These are phyloP conservation scores for Eucalyptus pauciflora DNA, from an alignment of 345 rosid species.

Conservation along the genomic window DNA sequence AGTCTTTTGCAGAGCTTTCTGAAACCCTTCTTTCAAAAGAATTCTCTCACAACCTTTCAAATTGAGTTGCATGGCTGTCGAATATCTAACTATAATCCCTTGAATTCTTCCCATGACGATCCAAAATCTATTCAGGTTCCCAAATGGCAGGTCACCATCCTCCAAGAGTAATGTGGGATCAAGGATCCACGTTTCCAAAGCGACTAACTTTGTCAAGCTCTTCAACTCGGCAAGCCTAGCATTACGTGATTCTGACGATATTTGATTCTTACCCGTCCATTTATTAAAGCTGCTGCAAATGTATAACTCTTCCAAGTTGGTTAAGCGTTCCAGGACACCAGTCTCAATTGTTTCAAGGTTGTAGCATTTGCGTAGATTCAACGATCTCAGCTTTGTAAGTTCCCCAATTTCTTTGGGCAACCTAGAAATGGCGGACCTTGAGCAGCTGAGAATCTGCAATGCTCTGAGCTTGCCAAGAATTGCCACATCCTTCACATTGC, in stretches of 20 bases:
- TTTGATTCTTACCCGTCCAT: background rate
- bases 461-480: background rate
- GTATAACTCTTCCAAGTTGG: background rate
- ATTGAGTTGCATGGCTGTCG: background rate
- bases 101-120: background rate
- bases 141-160: background rate
- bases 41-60: background rate
- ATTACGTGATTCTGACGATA: accelerated
- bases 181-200: background rate
- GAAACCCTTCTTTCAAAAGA: background rate
- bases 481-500: background rate
- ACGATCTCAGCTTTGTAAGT: background rate
- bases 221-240: background rate
- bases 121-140: background rate
- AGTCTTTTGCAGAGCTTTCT: background rate
- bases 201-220: background rate
- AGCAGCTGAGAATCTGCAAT: background rate
- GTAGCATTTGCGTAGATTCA: accelerated
- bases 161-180: background rate
- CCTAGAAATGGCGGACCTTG: accelerated
- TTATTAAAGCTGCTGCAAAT: background rate
- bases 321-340: background rate
- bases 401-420: background rate
- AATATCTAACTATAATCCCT: too few relatives aligned
- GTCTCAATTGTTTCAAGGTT: accelerated